Evolutionary conservation across 2,329 filamentous ascomycete genomes (phyloP).

Genomic region (Ustilaginoidea virens): DNA sequence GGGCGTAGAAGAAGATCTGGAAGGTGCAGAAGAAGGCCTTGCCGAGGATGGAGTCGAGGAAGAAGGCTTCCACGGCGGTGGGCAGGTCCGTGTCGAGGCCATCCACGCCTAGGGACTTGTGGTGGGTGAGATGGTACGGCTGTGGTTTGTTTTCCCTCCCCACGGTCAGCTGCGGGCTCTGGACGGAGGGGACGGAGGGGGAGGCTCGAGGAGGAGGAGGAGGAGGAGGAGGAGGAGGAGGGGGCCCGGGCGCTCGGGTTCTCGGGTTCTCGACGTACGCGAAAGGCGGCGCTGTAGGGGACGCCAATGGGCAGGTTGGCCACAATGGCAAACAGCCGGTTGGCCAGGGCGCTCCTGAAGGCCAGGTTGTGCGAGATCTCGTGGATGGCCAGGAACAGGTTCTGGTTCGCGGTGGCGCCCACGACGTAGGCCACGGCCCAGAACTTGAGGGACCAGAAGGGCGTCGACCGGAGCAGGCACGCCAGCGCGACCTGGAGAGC

Average conservation of each 20-base stretch:
- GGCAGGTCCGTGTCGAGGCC: constrained; percentile 93
- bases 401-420: constrained; percentile 93
- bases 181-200: too few species aligned
- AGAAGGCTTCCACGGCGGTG: constrained; percentile 76
- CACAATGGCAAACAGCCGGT: constrained; percentile 77
- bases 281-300: constrained; percentile 90
- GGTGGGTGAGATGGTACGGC: constrained; percentile 96
- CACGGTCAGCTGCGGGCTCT: too few species aligned
- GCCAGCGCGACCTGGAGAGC: constrained; percentile 65
- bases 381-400: constrained; percentile 95
- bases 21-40: constrained; percentile 99
- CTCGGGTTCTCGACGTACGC: too few species aligned
- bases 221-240: too few species aligned
- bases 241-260: too few species aligned
- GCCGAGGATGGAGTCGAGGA: constrained; percentile 87
- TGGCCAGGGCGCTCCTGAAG: constrained; percentile 65
- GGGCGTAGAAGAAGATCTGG: constrained; percentile 96
- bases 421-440: constrained; percentile 79
- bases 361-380: constrained; percentile 98
- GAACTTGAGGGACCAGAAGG: constrained; percentile 73
- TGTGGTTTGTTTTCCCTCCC: too few species aligned
- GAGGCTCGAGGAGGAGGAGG: too few species aligned
- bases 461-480: constrained; percentile 57
- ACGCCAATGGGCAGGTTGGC: constrained; percentile 93
- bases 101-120: constrained; percentile 95